These are phyloP conservation scores for Coemansia sp. DNA, from an alignment of 192 early-diverging fungal genomes.

Conservation along the genomic window DNA sequence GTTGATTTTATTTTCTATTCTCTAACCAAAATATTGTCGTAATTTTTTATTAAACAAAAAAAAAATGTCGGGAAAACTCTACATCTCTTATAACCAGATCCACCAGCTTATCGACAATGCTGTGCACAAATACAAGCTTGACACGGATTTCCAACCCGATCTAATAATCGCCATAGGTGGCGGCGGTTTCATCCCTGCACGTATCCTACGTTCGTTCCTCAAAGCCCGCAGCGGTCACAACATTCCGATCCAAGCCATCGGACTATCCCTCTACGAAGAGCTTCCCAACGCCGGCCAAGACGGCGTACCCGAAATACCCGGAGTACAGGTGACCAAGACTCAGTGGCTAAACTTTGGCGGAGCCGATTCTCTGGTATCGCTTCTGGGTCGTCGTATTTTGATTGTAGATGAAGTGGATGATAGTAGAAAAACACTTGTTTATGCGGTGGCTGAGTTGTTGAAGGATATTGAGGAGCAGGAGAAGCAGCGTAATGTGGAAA, in stretches of 20 bases:
- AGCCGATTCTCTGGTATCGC: conserved; percentile 59
- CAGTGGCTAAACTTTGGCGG: conserved; percentile 80
- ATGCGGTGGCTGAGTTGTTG: conserved; percentile 68
- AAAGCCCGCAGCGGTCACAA: conserved; percentile 66
- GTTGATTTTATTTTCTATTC: conserved; percentile 3
- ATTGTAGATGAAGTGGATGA: conserved; percentile 84
- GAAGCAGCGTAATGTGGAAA: conserved; percentile 37
- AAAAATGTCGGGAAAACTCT: conserved; percentile 55
- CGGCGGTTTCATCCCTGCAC: conserved; percentile 77
- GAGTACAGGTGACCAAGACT: conserved; percentile 71
- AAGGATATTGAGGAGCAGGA: conserved; percentile 67
- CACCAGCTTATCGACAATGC: conserved; percentile 61
- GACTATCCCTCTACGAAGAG: conserved; percentile 75
- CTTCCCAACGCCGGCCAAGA: conserved; percentile 45
- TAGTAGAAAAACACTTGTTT: conserved; percentile 69
- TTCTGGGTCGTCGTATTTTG: conserved; percentile 69
- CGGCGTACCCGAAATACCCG: conserved; percentile 48
- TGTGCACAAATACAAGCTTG: conserved; percentile 59
- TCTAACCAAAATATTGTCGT: not conserved
- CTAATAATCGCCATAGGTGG: conserved; percentile 76
- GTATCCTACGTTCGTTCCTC: conserved; percentile 72
- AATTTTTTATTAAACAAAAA: not conserved
- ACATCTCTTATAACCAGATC: conserved; percentile 67
- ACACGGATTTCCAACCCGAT: conserved; percentile 67
- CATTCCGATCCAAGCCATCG: conserved; percentile 78